Evolutionary conservation across 768 basidiomycete genomes (phyloP).

Genomic region (Mrakia blollopis): DNA sequence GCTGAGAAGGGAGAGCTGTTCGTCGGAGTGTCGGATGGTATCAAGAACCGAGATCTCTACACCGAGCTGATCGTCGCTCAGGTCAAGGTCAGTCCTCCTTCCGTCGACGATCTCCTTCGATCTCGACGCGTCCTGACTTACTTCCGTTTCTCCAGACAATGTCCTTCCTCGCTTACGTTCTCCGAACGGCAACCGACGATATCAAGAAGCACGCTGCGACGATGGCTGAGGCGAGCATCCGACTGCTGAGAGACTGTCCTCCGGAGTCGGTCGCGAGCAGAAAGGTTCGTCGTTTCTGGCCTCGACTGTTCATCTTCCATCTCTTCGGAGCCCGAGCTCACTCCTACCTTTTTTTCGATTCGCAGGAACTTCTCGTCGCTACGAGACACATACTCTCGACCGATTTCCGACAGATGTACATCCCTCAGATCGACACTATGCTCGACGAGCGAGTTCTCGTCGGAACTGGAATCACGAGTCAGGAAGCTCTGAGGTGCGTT

Average conservation of each 20-base stretch:
- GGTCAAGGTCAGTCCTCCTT: slow-evolving; percentile 62
- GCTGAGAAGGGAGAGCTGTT: slow-evolving; percentile 78
- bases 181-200: slow-evolving; percentile 62
- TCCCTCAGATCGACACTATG: slow-evolving; percentile 79
- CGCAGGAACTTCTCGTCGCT: slow-evolving; percentile 89
- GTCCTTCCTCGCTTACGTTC: slow-evolving; percentile 84
- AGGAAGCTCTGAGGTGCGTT: slow-evolving; percentile 72
- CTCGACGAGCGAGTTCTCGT: slow-evolving; percentile 85
- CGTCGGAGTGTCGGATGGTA: slow-evolving; percentile 70
- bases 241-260: slow-evolving; percentile 92
- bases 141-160: slow-evolving; percentile 57
- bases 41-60: slow-evolving; percentile 68
- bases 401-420: slow-evolving; percentile 67
- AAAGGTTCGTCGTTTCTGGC: slow-evolving; percentile 52
- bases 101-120: neutral
- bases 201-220: slow-evolving; percentile 72
- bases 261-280: slow-evolving; percentile 72
- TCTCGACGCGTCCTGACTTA: neutral
- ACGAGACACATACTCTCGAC: slow-evolving; percentile 82
- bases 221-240: slow-evolving; percentile 69
- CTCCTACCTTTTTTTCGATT: neutral
- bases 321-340: neutral
- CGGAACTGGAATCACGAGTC: slow-evolving; percentile 73
- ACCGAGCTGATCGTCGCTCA: slow-evolving; percentile 80
- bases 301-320: no score